phyloP scores from a whole-genome alignment of 805 yeast genomes.

The Cyberlindnera saturnus region DNA sequence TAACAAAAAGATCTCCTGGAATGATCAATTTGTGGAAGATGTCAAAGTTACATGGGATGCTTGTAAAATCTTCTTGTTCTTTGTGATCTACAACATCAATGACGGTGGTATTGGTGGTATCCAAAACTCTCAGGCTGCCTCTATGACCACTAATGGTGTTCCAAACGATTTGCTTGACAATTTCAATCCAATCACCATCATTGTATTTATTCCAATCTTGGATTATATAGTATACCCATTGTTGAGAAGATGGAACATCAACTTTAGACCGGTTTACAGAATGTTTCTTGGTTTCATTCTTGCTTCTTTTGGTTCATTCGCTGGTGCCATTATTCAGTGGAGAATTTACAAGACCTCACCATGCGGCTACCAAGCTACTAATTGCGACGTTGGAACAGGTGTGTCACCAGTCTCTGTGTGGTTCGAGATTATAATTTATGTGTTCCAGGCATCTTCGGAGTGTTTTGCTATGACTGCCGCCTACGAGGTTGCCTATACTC shows the following conservation, averaged over 20 bases:
- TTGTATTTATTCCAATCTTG: slow-evolving; percentile 70
- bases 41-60: slow-evolving; percentile 59
- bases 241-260: slow-evolving; percentile 40
- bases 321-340: slow-evolving; percentile 50
- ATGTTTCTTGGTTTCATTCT: slow-evolving; percentile 66
- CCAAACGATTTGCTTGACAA: slow-evolving; percentile 79
- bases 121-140: slow-evolving; percentile 49
- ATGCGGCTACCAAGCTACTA: slow-evolving; percentile 57
- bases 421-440: slow-evolving; percentile 61
- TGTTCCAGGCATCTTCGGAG: slow-evolving; percentile 67
- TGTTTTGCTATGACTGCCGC: slow-evolving; percentile 78
- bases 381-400: slow-evolving; percentile 33
- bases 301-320: slow-evolving; percentile 34
- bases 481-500: slow-evolving; percentile 76
- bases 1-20: slow-evolving; percentile 39
- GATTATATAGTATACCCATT: slow-evolving; percentile 54
- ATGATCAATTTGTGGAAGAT: slow-evolving; percentile 69
- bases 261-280: slow-evolving; percentile 65
- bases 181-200: slow-evolving; percentile 69
- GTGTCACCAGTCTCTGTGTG: slow-evolving; percentile 51
- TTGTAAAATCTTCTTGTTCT: slow-evolving; percentile 67
- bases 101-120: slow-evolving; percentile 54
- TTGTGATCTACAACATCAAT: slow-evolving; percentile 69
- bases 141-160: slow-evolving; percentile 67
- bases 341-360: slow-evolving; percentile 66